phyloP scores from a whole-genome alignment of 1,284 basidiomycete genomes.

The Erythrobasidium hasegawianum region DNA sequence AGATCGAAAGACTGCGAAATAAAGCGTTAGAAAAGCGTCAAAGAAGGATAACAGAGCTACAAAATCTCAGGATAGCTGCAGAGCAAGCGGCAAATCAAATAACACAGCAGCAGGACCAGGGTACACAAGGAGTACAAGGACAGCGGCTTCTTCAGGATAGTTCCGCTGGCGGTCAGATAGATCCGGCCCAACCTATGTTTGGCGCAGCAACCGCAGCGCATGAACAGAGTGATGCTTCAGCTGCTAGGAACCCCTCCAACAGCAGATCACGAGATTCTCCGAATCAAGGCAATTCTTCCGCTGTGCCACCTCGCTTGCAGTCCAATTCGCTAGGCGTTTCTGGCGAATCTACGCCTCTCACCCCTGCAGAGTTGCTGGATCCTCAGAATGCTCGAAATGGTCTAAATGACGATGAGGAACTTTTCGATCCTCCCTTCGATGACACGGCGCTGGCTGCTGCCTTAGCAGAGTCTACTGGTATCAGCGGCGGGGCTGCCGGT shows the following conservation, averaged over 20 bases:
- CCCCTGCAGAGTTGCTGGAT: background rate
- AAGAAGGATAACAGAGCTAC: slow-evolving; percentile 39
- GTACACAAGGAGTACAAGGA: background rate
- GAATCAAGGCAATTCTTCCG: background rate
- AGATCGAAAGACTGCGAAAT: slow-evolving; percentile 45
- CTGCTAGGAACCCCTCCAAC: background rate
- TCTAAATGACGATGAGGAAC: background rate
- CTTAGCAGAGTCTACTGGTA: background rate
- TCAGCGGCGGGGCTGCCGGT: no score
- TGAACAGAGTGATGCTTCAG: background rate
- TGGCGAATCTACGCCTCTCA: background rate
- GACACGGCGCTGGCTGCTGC: background rate
- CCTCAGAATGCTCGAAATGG: background rate
- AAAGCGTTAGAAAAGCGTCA: slow-evolving; percentile 45
- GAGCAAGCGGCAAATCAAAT: slow-evolving; percentile 11
- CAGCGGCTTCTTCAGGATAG: background rate
- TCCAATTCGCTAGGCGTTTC: background rate
- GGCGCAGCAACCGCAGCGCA: background rate
- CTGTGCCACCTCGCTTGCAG: no score
- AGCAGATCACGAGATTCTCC: background rate
- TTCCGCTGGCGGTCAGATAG: background rate
- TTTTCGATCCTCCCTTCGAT: slow-evolving; percentile 13
- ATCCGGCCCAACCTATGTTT: background rate
- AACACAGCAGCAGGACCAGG: background rate
- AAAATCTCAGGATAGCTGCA: slow-evolving; percentile 3